Evolutionary conservation across 2,329 filamentous ascomycete genomes (phyloP).

Genomic region (Aspergillus sp.): DNA sequence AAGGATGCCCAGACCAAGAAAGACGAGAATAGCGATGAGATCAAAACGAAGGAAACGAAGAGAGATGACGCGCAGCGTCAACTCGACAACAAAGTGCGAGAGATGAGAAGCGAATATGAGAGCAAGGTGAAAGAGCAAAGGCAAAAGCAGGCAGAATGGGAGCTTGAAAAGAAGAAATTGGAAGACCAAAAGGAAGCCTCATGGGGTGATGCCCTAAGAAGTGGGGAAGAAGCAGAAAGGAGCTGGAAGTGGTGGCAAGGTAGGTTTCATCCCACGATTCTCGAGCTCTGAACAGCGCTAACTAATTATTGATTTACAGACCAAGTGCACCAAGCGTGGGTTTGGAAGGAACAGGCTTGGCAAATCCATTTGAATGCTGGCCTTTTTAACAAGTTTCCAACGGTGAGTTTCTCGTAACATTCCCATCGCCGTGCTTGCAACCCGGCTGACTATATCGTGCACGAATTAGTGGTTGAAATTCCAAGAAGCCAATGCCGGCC

Average conservation of each 20-base stretch:
- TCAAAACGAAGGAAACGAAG: background rate
- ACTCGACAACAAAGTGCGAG: background rate
- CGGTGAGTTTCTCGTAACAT: background rate
- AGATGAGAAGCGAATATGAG: background rate
- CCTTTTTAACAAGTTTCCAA: background rate
- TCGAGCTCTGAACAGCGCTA: background rate
- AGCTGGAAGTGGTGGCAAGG: background rate
- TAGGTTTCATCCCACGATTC: background rate
- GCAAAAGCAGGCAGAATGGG: background rate
- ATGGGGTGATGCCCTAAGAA: background rate
- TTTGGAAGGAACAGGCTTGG: background rate
- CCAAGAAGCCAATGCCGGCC: background rate
- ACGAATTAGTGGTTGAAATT: background rate
- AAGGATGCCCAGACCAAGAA: background rate
- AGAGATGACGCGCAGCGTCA: background rate
- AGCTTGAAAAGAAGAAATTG: background rate
- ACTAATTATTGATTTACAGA: background rate
- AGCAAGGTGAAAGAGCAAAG: background rate
- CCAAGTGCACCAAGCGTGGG: background rate
- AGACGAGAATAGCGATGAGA: background rate
- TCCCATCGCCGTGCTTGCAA: background rate
- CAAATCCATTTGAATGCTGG: background rate
- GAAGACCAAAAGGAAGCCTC: background rate
- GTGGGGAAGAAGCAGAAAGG: background rate
- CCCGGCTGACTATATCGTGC: background rate